phyloP scores from a whole-genome alignment of 495 filamentous ascomycete species.

The Chaetomium fimeti region DNA sequence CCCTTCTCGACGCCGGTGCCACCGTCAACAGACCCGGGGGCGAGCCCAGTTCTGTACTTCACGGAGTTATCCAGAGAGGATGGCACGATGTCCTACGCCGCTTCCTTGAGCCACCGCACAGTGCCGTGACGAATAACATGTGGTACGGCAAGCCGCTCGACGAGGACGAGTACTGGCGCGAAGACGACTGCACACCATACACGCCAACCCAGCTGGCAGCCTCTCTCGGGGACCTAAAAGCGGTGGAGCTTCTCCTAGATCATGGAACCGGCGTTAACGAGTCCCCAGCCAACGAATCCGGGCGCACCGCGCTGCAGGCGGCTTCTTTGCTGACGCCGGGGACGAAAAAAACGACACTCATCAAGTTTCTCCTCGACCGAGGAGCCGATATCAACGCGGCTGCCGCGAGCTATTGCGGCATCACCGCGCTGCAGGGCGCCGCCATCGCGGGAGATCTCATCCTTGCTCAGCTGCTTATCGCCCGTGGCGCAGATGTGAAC shows the following conservation, averaged over 20 bases:
- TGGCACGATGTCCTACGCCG: neutral
- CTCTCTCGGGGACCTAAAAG: neutral
- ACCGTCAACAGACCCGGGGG: neutral
- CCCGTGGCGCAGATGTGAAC: neutral
- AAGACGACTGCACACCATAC: neutral
- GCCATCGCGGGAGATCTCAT: neutral
- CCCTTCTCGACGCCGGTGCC: neutral
- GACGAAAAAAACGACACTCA: neutral
- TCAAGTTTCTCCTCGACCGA: neutral
- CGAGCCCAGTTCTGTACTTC: neutral
- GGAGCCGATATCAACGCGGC: neutral
- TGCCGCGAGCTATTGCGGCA: neutral
- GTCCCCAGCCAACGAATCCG: neutral
- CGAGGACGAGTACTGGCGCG: neutral
- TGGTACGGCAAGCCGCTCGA: neutral
- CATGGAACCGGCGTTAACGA: neutral
- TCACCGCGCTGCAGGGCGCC: neutral
- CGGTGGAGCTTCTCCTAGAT: neutral
- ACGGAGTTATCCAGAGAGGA: neutral
- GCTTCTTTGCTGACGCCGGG: neutral
- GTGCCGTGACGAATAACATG: neutral
- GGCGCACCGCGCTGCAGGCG: constrained; percentile 1
- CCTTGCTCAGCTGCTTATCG: neutral
- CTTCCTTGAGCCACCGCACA: neutral
- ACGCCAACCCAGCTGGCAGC: constrained; percentile 5